Evolutionary conservation across 306 rosid species (phyloP).

Genomic region (Vachellia pachyceras): DNA sequence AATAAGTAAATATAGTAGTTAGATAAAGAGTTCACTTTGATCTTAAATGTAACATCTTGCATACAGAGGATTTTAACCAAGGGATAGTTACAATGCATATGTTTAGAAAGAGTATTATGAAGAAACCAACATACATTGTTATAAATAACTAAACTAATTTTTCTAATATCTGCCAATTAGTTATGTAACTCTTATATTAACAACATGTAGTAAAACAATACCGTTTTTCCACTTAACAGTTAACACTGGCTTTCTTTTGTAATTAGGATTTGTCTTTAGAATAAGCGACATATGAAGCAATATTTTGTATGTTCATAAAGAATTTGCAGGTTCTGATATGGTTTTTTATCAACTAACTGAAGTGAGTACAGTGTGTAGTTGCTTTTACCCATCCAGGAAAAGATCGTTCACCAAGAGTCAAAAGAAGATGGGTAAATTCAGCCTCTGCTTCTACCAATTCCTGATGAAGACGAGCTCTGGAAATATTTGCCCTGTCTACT

Average conservation of each 20-base stretch:
- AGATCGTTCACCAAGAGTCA: constrained; percentile 94
- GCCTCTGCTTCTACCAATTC: constrained; percentile 98
- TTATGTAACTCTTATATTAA: too few species aligned
- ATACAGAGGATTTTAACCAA: too few species aligned
- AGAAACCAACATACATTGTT: too few species aligned
- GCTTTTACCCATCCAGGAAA: constrained; percentile 88
- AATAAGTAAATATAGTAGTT: too few species aligned
- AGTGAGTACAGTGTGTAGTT: constrained; percentile 16
- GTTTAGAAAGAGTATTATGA: too few species aligned
- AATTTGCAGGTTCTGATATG: constrained; percentile 32
- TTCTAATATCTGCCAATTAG: too few species aligned
- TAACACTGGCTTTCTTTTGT: neutral
- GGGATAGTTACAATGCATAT: too few species aligned
- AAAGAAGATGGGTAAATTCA: constrained; percentile 91
- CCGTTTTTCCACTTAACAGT: constrained; percentile 13
- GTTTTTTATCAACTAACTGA: constrained; percentile 32
- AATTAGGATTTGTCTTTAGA: neutral
- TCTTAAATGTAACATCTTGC: too few species aligned
- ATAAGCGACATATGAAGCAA: neutral
- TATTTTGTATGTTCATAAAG: constrained; percentile 6
- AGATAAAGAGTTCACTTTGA: too few species aligned
- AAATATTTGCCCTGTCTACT: constrained; percentile 85
- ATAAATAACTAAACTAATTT: too few species aligned
- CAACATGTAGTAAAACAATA: neutral
- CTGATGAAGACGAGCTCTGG: constrained; percentile 91